phyloP scores from a whole-genome alignment of 441 rosid species.

The Gossypium lobatum region DNA sequence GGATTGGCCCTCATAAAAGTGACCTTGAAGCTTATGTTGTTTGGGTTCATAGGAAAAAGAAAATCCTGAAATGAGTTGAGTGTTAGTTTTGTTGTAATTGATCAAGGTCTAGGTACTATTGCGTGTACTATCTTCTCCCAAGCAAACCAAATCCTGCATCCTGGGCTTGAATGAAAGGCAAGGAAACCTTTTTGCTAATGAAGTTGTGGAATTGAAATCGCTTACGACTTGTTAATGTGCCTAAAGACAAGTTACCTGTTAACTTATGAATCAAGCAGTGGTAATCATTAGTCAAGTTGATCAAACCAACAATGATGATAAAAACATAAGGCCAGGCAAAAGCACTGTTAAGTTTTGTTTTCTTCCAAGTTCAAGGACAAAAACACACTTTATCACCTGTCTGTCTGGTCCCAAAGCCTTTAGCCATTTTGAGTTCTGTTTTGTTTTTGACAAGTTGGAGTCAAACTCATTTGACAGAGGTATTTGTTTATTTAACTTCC shows the following conservation, averaged over 20 bases:
- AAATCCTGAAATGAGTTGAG: not conserved
- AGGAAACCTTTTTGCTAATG: not conserved
- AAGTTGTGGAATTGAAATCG: not conserved
- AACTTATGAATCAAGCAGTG: not conserved
- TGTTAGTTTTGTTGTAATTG: not conserved
- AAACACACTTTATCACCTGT: not conserved
- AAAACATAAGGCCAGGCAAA: not conserved
- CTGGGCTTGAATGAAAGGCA: not conserved
- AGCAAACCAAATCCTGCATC: not conserved
- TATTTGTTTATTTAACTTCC: not conserved
- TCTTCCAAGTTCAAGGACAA: not conserved
- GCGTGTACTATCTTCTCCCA: not conserved
- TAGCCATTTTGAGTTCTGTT: not conserved
- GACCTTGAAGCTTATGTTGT: not conserved
- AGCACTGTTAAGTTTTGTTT: not conserved
- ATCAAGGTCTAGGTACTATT: not conserved
- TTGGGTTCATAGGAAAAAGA: not conserved
- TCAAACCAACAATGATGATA: not conserved
- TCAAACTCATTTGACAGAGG: not conserved
- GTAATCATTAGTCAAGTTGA: not conserved
- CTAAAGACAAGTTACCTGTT: not conserved
- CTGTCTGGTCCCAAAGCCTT: not conserved
- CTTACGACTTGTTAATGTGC: not conserved
- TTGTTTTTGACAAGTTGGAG: not conserved
- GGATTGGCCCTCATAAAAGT: not conserved